A percentile compares a stretch with the other conserved stretches of the same genome.
phyloP scores from a whole-genome alignment of 495 filamentous ascomycete genomes.

The Tuber borchii region DNA sequence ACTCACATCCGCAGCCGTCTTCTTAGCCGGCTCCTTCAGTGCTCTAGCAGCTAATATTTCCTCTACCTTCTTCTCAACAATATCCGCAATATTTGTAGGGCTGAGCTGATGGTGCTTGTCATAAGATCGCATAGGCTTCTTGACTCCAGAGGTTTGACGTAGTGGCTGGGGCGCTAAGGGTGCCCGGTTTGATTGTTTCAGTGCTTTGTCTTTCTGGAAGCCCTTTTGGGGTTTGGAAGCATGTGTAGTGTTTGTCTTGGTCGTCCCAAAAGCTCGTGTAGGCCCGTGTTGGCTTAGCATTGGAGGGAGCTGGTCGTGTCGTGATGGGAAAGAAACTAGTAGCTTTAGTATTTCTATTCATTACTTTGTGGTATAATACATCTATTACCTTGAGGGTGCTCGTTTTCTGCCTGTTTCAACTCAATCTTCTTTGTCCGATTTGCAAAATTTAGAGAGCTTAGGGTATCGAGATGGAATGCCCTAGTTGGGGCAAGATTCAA shows the following conservation, averaged over 20 bases:
- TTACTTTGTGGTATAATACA: constrained; percentile 3
- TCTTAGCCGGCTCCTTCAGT: constrained; percentile 40
- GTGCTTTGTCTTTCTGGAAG: constrained; percentile 11
- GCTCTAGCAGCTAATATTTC: constrained; percentile 73
- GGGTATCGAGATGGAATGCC: constrained; percentile 82
- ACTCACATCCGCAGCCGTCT: constrained; percentile 50
- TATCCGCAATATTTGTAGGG: constrained; percentile 68
- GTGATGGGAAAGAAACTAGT: constrained; percentile 21
- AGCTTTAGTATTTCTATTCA: background rate
- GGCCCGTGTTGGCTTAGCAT: constrained; percentile 23
- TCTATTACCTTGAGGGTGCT: constrained; percentile 14
- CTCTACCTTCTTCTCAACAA: constrained; percentile 84
- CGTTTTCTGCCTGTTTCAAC: constrained; percentile 71
- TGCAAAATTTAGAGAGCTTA: constrained; percentile 85
- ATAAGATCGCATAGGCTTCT: constrained; percentile 24
- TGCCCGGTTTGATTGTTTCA: constrained; percentile 14
- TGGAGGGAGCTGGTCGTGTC: constrained; percentile 15
- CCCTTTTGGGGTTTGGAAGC: constrained; percentile 6
- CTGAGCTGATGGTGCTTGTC: constrained; percentile 43
- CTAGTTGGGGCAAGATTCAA: constrained; percentile 81
- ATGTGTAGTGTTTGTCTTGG: constrained; percentile 26
- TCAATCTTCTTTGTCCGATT: constrained; percentile 96
- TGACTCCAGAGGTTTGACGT: constrained; percentile 39
- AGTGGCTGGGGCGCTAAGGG: constrained; percentile 27
- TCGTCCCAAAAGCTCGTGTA: constrained; percentile 30